These are phyloP conservation scores for Kurtzmaniella quercitrusa DNA, from an alignment of 1,139 yeast species.

Conservation along the genomic window DNA sequence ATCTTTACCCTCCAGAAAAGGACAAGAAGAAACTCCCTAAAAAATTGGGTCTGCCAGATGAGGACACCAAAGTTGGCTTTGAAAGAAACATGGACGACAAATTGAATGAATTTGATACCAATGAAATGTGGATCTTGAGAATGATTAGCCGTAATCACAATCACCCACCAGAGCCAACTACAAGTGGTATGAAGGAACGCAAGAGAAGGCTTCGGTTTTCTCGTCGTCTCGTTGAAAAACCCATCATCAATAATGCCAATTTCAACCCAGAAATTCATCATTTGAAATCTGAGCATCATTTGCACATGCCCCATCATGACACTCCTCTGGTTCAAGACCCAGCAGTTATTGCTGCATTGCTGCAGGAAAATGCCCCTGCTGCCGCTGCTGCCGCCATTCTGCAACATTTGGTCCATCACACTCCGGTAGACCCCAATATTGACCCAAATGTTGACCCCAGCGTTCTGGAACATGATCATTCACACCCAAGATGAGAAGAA, in stretches of 20 bases:
- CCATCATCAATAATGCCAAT: slow-evolving; percentile 30
- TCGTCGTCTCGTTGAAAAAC: slow-evolving; percentile 45
- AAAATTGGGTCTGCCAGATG: slow-evolving; percentile 11
- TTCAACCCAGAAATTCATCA: slow-evolving; percentile 12
- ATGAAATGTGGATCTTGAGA: slow-evolving; percentile 46
- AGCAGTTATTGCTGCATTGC: slow-evolving; percentile 45
- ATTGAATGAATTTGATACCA: slow-evolving; percentile 16
- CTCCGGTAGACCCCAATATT: slow-evolving; percentile 38
- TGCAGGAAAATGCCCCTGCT: slow-evolving; percentile 33
- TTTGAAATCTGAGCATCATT: slow-evolving; percentile 15
- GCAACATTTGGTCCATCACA: slow-evolving; percentile 16
- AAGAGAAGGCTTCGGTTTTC: slow-evolving; percentile 38
- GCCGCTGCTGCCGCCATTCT: slow-evolving; percentile 21
- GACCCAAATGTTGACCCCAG: slow-evolving; percentile 46
- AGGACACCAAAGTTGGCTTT: slow-evolving; percentile 13
- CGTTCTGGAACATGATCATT: slow-evolving; percentile 42
- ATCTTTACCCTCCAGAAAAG: slow-evolving; percentile 42
- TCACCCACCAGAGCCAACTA: slow-evolving; percentile 43
- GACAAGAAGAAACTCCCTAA: slow-evolving; percentile 28
- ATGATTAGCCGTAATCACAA: slow-evolving; percentile 48
- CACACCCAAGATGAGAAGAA: slow-evolving; percentile 19
- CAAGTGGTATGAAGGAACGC: slow-evolving; percentile 15
- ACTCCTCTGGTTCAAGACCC: slow-evolving; percentile 40
- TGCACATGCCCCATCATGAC: slow-evolving; percentile 20
- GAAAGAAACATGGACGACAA: slow-evolving; percentile 24